Evolutionary conservation across 1,284 basidiomycete species (phyloP), one percentile per base, ranked within the genome.

Genomic region (Fomes fomentarius): DNA sequence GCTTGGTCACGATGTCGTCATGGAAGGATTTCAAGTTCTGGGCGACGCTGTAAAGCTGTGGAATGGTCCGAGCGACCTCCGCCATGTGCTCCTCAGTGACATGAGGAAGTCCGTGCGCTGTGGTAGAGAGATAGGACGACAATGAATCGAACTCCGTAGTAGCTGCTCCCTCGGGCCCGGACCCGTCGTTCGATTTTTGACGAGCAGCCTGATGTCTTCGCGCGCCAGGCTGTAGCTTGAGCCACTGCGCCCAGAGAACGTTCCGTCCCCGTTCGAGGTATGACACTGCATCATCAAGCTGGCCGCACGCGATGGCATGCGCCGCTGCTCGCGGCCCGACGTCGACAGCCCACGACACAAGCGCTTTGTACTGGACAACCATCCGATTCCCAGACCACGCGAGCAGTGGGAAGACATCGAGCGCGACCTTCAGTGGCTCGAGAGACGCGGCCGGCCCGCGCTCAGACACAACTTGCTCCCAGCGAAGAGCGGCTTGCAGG

Each of bases 271-370:
- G 52, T 15, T 54, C 52, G 19, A 54, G 37, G 37, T 45, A 50
- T 15, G 47, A 15, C 12, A 54, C 22, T 4, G 52, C 52, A 15
- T 49, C 50, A n/a, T 56, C 48, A 6, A 47, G 26, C 1, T 26
- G 31, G 4, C 54, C 54, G 22, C 44, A 51, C 4, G 38, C 38
- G n/a, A 51, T 47, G 3, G 54, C 49, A 21, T 48, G 47, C 6
- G 54, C 54, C n/a, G 54, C 54, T 8, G 54, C 54, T 40, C 54
- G 46, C 1, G 49, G 49, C 3, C 48, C 54, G 11, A 56, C 35
- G 25, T 56, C 54, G 6, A 30, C 33, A 5, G 44, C 37, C 1
- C 39, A 37, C 25, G 40, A 40, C 5, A 38, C 40, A 4, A 56
- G 54, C 2, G 40, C 42, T 33, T 22, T 50, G 24, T 51, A 51